Percentiles rank a stretch among this genome's conserved stretches.
These are phyloP conservation scores for Rhynchospora pubera DNA, from an alignment of 176 grass and related monocot species.

Conservation along the genomic window DNA sequence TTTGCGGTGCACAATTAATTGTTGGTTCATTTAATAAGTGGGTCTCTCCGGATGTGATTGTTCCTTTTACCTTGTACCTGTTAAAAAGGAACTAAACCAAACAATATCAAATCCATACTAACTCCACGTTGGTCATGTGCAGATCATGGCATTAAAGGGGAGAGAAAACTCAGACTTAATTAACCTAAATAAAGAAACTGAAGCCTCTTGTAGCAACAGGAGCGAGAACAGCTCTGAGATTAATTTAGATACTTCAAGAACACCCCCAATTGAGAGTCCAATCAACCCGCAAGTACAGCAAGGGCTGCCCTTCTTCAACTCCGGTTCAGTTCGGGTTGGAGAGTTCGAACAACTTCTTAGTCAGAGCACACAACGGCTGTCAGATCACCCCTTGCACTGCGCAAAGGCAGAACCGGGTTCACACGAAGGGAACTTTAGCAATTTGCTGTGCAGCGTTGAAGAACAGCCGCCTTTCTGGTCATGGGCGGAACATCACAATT, in stretches of 20 bases:
- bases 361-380: conserved; percentile 15
- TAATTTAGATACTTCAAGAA: conserved; percentile 81
- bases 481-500: conserved; percentile 79
- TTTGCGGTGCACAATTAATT: conserved; percentile 17
- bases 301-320: conserved; percentile 14
- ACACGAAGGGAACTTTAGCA: conserved; percentile 51
- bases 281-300: conserved; percentile 29
- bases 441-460: conserved; percentile 75
- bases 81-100: neutral
- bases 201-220: conserved; percentile 82
- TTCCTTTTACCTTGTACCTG: conserved; percentile 2
- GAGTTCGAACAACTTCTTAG: conserved; percentile 15
- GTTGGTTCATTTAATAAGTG: conserved; percentile 18
- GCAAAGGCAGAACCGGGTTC: conserved; percentile 52
- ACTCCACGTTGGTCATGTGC: conserved; percentile 6
- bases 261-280: conserved; percentile 38
- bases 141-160: conserved; percentile 67
- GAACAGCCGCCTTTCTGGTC: conserved; percentile 83
- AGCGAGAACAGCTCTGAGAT: conserved; percentile 96
- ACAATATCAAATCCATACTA: neutral
- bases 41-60: neutral
- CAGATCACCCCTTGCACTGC: conserved; percentile 16
- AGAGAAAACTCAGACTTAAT: conserved; percentile 69
- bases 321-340: conserved; percentile 2
- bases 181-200: conserved; percentile 96